A percentile compares a stretch with the other conserved stretches of the same genome.
Conservation (phyloP, 2,329 filamentous ascomycete species). For the Pseudogymnoascus sp. region DNA sequence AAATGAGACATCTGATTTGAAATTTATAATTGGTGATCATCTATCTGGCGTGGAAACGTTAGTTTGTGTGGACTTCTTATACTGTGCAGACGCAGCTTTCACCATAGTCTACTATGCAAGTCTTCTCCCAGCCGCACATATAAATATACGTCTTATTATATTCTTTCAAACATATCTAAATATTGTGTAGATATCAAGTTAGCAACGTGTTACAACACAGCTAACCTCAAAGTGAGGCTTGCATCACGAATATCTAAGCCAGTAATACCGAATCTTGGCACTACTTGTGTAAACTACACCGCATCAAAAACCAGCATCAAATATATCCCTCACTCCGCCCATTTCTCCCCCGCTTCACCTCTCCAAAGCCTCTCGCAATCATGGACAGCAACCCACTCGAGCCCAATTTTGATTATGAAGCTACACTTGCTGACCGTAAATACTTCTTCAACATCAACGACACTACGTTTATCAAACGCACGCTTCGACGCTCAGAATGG, state of each 20-base stretch:
- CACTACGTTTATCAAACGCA: constrained; percentile 16
- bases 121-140: not conserved
- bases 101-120: not conserved
- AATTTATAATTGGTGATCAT: not conserved
- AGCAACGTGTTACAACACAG: not conserved
- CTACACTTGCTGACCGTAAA: constrained; percentile 16
- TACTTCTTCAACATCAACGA: constrained; percentile 15
- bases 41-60: not conserved
- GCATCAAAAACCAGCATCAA: not conserved
- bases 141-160: not conserved
- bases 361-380: not conserved
- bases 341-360: not conserved
- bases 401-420: not conserved
- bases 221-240: not conserved
- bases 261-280: not conserved
- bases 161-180: not conserved
- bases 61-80: not conserved
- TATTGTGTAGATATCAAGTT: not conserved
- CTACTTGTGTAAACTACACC: not conserved
- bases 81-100: not conserved
- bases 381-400: not conserved
- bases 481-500: constrained; percentile 19
- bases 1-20: not conserved
- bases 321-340: not conserved
- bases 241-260: not conserved